Evolutionary conservation across 768 basidiomycete species (phyloP).

Genomic region (Kwoniella botswanensis): DNA sequence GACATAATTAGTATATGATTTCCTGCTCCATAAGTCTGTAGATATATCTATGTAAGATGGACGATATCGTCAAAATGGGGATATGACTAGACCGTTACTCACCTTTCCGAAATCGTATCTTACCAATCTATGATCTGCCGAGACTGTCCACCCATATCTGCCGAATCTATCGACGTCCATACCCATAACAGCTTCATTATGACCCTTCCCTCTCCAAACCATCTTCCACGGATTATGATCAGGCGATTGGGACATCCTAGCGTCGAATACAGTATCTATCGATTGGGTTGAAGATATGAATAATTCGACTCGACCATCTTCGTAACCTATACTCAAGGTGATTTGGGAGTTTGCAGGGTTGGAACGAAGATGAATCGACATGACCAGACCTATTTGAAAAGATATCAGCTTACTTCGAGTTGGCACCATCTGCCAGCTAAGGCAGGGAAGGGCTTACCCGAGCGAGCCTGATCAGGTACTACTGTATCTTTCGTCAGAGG

Average conservation of each 20-base stretch:
- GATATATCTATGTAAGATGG: too few species aligned
- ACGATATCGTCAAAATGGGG: conserved; percentile 44
- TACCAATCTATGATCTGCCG: conserved; percentile 71
- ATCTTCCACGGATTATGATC: conserved; percentile 53
- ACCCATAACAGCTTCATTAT: conserved; percentile 73
- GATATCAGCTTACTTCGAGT: too few species aligned
- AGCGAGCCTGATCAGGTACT: conserved; percentile 7
- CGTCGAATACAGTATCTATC: background rate
- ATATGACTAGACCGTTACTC: background rate
- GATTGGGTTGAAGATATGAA: conserved; percentile 38
- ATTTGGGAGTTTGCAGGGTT: conserved; percentile 55
- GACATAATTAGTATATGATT: conserved; percentile 61
- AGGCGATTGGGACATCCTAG: conserved; percentile 4
- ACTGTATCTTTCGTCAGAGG: conserved; percentile 2
- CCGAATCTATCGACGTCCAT: conserved; percentile 72
- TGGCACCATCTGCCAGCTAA: background rate
- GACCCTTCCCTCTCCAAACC: conserved; percentile 56
- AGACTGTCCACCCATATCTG: conserved; percentile 74
- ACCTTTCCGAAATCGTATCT: conserved; percentile 46
- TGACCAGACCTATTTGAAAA: conserved; percentile 75
- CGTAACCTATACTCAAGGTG: conserved; percentile 75
- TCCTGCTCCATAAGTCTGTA: conserved; percentile 30
- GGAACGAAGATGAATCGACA: conserved; percentile 77
- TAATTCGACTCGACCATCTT: conserved; percentile 82
- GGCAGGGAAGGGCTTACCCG: background rate